These are phyloP conservation scores for Apiotrichum gracile DNA, from an alignment of 1,284 basidiomycete species.

Conservation along the genomic window DNA sequence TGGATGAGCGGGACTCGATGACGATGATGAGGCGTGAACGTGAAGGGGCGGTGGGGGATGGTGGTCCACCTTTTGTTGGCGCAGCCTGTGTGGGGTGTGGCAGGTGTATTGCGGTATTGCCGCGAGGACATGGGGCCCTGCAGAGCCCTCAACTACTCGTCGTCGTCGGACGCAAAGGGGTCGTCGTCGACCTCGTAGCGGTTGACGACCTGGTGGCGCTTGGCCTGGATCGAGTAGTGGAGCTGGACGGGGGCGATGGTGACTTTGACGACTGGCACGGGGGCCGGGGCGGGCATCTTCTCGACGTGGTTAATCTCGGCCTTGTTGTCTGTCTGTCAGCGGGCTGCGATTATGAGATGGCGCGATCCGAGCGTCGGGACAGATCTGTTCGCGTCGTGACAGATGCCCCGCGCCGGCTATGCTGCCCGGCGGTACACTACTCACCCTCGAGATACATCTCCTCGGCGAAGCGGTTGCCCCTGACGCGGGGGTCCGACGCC, in stretches of 20 bases:
- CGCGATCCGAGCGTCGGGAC: no score
- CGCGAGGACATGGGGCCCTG: no score
- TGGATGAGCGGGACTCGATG: neutral
- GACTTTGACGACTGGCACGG: neutral
- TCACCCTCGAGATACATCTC: slow-evolving; percentile 3
- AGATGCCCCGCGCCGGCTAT: no score
- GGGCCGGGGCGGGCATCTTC: neutral
- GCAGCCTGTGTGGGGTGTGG: neutral
- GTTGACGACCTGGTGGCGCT: neutral
- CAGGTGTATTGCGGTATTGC: no score
- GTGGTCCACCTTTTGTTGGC: neutral
- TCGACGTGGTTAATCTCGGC: neutral
- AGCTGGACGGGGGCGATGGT: no score
- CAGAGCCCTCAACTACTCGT: neutral
- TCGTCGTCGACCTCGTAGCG: neutral
- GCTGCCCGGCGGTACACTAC: neutral
- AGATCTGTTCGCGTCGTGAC: no score
- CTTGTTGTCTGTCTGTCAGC: neutral
- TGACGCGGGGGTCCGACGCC: neutral
- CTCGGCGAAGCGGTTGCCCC: slow-evolving; percentile 11
- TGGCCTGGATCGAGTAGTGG: neutral
- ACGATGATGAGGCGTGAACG: neutral
- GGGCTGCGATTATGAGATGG: neutral
- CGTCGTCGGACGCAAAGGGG: neutral
- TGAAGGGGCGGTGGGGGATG: neutral